Evolutionary conservation across 371 early-diverging fungal species (phyloP).

Genomic region (Saksenaea vasiformis): DNA sequence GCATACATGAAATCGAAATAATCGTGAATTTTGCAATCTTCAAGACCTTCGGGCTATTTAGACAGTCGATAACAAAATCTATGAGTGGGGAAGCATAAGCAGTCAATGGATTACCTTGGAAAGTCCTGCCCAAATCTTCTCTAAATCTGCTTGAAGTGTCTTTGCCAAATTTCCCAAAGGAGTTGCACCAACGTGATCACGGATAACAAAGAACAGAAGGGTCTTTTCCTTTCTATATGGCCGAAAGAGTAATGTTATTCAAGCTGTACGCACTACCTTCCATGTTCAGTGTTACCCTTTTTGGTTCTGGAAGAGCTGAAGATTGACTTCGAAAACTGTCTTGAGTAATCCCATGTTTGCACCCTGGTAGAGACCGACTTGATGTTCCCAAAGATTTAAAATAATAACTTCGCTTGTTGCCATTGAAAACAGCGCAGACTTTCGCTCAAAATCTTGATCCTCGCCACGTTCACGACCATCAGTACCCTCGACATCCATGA

Average conservation of each 20-base stretch:
- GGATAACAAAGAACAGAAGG: constrained; percentile 91
- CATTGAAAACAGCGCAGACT: constrained; percentile 95
- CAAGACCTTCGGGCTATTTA: constrained; percentile 76
- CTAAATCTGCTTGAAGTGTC: constrained; percentile 82
- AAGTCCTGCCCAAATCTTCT: constrained; percentile 89
- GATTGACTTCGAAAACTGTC: constrained; percentile 97
- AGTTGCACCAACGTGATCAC: constrained; percentile 92
- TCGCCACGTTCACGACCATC: constrained; percentile 99
- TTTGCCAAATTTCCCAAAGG: constrained; percentile 81
- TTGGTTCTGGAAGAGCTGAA: constrained; percentile 90
- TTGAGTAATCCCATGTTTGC: constrained; percentile 99
- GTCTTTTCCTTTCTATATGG: constrained; percentile 81
- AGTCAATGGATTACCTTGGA: constrained; percentile 60
- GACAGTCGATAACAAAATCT: neutral
- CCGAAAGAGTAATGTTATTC: neutral
- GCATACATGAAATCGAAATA: constrained; percentile 93
- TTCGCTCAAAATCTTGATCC: constrained; percentile 98
- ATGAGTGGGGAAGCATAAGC: neutral
- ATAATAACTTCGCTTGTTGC: constrained; percentile 95
- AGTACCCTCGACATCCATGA: constrained; percentile 98
- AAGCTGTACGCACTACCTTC: neutral
- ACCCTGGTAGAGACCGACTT: constrained; percentile 97
- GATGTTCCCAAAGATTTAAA: constrained; percentile 97
- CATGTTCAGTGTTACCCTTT: constrained; percentile 52
- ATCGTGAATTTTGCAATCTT: constrained; percentile 77